phyloP scores from a whole-genome alignment of 306 rosid species.

The Lablab purpureus region DNA sequence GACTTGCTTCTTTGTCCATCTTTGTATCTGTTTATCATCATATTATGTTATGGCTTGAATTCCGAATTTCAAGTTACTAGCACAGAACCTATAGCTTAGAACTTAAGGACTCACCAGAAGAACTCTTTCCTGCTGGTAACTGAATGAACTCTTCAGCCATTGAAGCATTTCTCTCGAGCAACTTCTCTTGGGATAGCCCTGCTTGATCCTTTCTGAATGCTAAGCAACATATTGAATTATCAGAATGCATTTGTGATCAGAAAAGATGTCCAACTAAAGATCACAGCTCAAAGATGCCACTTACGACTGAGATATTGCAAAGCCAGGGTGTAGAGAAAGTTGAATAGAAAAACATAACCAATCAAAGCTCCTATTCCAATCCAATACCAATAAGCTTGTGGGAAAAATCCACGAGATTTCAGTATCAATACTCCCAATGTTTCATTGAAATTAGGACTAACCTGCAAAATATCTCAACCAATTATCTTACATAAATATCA shows the following conservation, averaged over 20 bases:
- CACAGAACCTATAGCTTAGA: conserved; percentile 9
- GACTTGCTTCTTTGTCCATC: conserved; percentile 36
- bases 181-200: conserved; percentile 67
- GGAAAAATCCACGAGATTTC: conserved; percentile 77
- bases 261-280: background rate
- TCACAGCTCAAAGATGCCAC: conserved; percentile 28
- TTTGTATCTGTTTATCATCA: conserved; percentile 50
- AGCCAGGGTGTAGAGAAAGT: conserved; percentile 71
- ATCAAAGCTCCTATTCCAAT: conserved; percentile 82
- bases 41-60: conserved; percentile 19
- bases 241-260: background rate
- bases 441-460: conserved; percentile 63
- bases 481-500: background rate
- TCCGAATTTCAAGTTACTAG: background rate
- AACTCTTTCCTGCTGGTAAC: background rate
- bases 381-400: conserved; percentile 87
- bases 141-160: conserved; percentile 45
- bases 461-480: conserved; percentile 51
- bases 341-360: conserved; percentile 71
- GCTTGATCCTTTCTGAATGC: conserved; percentile 57
- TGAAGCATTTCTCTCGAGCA: conserved; percentile 64
- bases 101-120: conserved; percentile 42
- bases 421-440: conserved; percentile 69
- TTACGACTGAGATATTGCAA: conserved; percentile 76
- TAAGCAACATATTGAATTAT: conserved; percentile 38